Evolutionary conservation across 169 alveolate genomes (phyloP), one percentile per base, ranked within the genome.

Genomic region (Plasmodium gonderi): DNA sequence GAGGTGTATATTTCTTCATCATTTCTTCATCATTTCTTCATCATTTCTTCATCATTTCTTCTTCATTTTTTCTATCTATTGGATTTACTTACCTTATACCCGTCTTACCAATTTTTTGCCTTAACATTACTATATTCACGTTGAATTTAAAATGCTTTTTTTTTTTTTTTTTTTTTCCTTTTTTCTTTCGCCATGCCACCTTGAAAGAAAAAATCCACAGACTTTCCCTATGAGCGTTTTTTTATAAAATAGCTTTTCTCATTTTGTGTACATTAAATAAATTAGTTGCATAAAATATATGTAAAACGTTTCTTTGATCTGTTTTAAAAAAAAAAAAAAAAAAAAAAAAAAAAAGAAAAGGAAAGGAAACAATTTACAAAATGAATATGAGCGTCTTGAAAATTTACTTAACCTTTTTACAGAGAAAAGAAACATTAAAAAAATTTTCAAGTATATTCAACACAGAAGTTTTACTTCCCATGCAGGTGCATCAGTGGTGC

Each of bases 401-500:
- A 60, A 60, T 17, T 60, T 14, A 23, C n/a, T n/a, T n/a, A n/a
- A n/a, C n/a, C n/a, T n/a, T n/a, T n/a, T n/a, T n/a, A n/a, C n/a
- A n/a, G n/a, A n/a, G n/a, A n/a, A n/a, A n/a, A n/a, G n/a, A n/a
- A n/a, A n/a, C n/a, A n/a, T n/a, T n/a, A n/a, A n/a, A n/a, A n/a
- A n/a, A n/a, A n/a, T n/a, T 11, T 54, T 12, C n/a, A 7, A 54
- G 69, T 7, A 54, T 54, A 54, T 14, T 7, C 23, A 3, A 12
- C 7, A 11, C 31, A 23, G 69, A 54, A 5, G n/a, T 6, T 31
- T 74, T 40, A 40, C 7, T 20, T 60, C n/a, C 72, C 72, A 29
- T 5, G 1, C 81, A 75, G 38, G 68, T 75, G 81, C 81, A 75
- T 7, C 81, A 17, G 68, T 17, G 81, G 81, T 75, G 81, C 81